Conservation (phyloP, 139 green algal species). For the Ettlia oleoabundans region DNA sequence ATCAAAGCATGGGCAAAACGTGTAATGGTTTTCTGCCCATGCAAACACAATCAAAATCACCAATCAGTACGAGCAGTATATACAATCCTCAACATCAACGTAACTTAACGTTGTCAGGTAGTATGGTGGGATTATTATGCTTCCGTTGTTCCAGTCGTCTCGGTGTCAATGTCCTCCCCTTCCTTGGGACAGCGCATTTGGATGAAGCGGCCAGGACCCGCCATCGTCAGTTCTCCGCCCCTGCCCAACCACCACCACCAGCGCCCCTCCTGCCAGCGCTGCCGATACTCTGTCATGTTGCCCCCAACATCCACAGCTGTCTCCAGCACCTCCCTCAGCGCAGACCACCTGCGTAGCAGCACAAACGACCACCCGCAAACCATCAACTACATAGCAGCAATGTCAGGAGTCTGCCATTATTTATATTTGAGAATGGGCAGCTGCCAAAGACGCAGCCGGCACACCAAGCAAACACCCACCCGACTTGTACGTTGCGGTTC, state of each 20-base stretch:
- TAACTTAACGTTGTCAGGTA: too few species aligned
- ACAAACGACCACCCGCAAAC: not conserved
- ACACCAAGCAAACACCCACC: not conserved
- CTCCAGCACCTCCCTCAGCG: not conserved
- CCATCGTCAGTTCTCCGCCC: not conserved
- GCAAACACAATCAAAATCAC: too few species aligned
- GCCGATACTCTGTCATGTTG: not conserved
- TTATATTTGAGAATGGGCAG: too few species aligned
- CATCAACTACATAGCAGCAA: not conserved
- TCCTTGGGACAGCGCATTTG: slow-evolving; percentile 17
- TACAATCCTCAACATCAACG: too few species aligned
- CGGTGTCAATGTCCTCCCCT: too few species aligned
- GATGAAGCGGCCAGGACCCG: not conserved
- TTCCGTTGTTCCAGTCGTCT: too few species aligned
- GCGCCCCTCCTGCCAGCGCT: not conserved
- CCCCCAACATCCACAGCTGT: not conserved
- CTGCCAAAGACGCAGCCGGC: not conserved
- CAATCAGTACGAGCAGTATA: too few species aligned
- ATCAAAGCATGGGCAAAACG: too few species aligned
- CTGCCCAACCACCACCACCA: slow-evolving; percentile 22
- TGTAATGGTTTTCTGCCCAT: too few species aligned
- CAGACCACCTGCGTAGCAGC: not conserved
- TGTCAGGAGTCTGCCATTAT: not conserved
- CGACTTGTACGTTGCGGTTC: not conserved
- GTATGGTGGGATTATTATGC: too few species aligned